Conservation (phyloP, 23 red algal species). For the Gracilariopsis chorda region DNA sequence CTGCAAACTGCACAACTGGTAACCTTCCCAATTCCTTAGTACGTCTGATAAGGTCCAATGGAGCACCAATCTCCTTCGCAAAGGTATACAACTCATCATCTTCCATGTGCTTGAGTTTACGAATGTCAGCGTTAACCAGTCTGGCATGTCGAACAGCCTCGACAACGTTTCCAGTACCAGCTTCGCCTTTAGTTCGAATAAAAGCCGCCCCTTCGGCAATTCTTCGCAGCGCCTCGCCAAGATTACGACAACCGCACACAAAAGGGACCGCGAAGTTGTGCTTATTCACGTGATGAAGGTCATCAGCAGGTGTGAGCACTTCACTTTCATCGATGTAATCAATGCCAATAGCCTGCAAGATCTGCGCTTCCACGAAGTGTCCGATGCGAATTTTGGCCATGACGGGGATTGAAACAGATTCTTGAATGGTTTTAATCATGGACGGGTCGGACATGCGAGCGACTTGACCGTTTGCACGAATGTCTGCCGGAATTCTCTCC, state of each 20-base stretch:
- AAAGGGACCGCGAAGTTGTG: slow-evolving; percentile 95
- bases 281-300: slow-evolving; percentile 97
- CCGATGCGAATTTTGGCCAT: slow-evolving; percentile 99
- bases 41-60: slow-evolving; percentile 71
- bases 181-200: slow-evolving; percentile 99
- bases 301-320: slow-evolving; percentile 98
- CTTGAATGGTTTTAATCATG: slow-evolving; percentile 89
- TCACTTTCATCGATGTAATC: slow-evolving; percentile 99
- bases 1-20: slow-evolving; percentile 98
- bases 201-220: slow-evolving; percentile 96
- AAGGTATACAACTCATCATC: slow-evolving; percentile 97
- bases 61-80: slow-evolving; percentile 97
- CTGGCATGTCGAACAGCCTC: slow-evolving; percentile 96
- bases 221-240: slow-evolving; percentile 96
- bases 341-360: slow-evolving; percentile 89
- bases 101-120: slow-evolving; percentile 69
- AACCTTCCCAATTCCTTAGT: slow-evolving; percentile 94
- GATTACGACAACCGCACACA: slow-evolving; percentile 97
- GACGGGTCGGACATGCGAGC: slow-evolving; percentile 95
- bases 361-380: slow-evolving; percentile 99
- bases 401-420: slow-evolving; percentile 95
- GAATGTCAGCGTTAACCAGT: slow-evolving; percentile 86
- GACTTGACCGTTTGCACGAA: slow-evolving; percentile 84
- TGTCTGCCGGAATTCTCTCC: slow-evolving; percentile 99
- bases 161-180: slow-evolving; percentile 97